Conservation (phyloP, 108 stramenopile genomes). For the Stephanodiscus triporus region DNA sequence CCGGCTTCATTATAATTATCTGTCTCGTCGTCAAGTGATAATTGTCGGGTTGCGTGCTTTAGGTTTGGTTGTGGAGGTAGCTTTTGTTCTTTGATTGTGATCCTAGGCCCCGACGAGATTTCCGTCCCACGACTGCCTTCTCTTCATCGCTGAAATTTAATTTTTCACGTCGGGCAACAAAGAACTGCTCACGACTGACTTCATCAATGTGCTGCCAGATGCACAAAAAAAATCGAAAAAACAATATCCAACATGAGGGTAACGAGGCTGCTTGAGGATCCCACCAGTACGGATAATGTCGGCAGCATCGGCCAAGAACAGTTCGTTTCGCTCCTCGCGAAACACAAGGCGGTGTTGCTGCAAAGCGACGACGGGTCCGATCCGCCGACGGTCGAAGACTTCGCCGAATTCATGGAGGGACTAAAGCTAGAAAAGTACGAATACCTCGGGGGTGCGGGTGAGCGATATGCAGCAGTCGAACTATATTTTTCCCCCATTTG, state of each 20-base stretch:
- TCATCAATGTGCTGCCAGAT: too few relatives aligned
- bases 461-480: slow-evolving; percentile 13
- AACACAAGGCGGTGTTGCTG: slow-evolving; percentile 75
- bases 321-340: slow-evolving; percentile 52
- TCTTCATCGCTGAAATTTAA: too few relatives aligned
- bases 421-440: slow-evolving; percentile 60
- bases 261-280: slow-evolving; percentile 39
- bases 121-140: too few relatives aligned
- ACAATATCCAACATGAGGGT: slow-evolving; percentile 32
- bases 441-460: slow-evolving; percentile 31
- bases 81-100: not conserved
- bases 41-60: too few relatives aligned
- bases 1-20: slow-evolving; percentile 1
- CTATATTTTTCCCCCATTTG: not conserved
- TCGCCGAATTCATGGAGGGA: slow-evolving; percentile 58
- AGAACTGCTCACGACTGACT: too few relatives aligned
- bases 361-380: slow-evolving; percentile 46
- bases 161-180: too few relatives aligned
- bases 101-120: too few relatives aligned
- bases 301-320: slow-evolving; percentile 25
- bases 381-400: slow-evolving; percentile 62
- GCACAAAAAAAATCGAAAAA: too few relatives aligned
- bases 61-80: too few relatives aligned
- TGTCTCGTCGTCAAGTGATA: too few relatives aligned
- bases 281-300: slow-evolving; percentile 16